phyloP scores from a whole-genome alignment of 345 rosid species.

The Dipteronia dyeriana region DNA sequence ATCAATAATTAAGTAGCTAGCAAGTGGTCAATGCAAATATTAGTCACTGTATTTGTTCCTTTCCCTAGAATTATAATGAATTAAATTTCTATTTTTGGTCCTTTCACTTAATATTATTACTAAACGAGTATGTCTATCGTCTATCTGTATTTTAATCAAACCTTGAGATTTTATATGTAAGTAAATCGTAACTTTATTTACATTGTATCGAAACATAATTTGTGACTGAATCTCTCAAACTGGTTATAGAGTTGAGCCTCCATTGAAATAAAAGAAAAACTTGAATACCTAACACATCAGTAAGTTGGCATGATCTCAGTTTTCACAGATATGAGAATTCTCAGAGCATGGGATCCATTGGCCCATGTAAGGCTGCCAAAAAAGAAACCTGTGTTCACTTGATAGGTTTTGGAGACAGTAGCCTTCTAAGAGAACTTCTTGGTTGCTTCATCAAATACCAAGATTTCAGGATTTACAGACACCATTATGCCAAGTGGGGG shows the following conservation, averaged over 20 bases:
- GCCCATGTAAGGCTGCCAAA: slow-evolving; percentile 73
- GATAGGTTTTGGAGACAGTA: slow-evolving; percentile 16
- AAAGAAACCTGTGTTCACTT: slow-evolving; percentile 40
- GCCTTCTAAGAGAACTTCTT: slow-evolving; percentile 32
- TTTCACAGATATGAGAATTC: slow-evolving; percentile 53
- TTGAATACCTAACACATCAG: background rate
- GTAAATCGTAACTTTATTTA: too few species aligned
- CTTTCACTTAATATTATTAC: too few species aligned
- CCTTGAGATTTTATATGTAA: too few species aligned
- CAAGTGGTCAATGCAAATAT: too few species aligned
- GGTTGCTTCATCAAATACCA: slow-evolving; percentile 30
- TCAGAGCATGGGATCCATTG: slow-evolving; percentile 44
- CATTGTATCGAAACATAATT: background rate
- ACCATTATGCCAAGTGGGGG: slow-evolving; percentile 42
- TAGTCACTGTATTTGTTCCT: too few species aligned
- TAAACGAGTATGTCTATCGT: too few species aligned
- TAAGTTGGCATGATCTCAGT: slow-evolving; percentile 25
- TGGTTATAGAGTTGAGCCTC: too few species aligned
- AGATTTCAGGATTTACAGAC: slow-evolving; percentile 29
- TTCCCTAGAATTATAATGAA: too few species aligned
- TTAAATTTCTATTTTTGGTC: too few species aligned
- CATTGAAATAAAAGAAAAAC: background rate
- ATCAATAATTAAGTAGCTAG: too few species aligned
- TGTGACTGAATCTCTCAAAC: too few species aligned
- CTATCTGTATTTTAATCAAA: too few species aligned